Base-by-base conservation (phyloP, 768 basidiomycete genomes). In the Calocybe cyanea region DNA sequence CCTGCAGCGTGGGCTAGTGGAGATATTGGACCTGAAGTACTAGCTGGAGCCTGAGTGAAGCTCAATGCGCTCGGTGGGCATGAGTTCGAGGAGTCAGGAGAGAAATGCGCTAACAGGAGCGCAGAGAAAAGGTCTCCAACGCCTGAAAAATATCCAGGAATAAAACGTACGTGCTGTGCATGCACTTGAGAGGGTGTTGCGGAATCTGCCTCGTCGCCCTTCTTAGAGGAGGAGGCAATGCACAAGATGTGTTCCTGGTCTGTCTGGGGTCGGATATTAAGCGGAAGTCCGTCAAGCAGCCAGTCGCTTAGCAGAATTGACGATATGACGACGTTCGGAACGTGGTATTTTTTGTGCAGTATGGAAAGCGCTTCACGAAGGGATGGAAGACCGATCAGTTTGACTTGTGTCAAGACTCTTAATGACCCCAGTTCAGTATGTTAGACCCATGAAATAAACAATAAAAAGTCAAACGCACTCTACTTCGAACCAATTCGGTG, bases 61-160 rank as follows among this genome's bases (percentile, higher is more conserved):
- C n/a, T n/a, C n/a, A n/a, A n/a, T n/a, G n/a, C n/a, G n/a, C n/a
- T n/a, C n/a, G n/a, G n/a, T n/a, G n/a, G n/a, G n/a, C n/a, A n/a
- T n/a, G n/a, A n/a, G n/a, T n/a, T n/a, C n/a, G 18, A 19, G n/a
- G 45, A 17, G 5, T 46, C 32, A 13, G 24, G 44, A 19, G 42
- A 19, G 15, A 58, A 97, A 57, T 93, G 86, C 0, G 82, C 93
- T 3, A 95, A 73, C 20, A 94, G 80, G 45, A 97, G 80, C 1
- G 95, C 89, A 5, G 92, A 92, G 70, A 98, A 97, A 45, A 97
- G 81, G 63, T 99, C 96, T 14, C 96, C 96, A 9, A 96, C 94
- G 19, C 96, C 96, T 15, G 91, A 87, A 63, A 93, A 98, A 69
- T 97, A 96, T 9, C 93, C 94, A 4, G 85, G 78, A 36, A 97